These are phyloP conservation scores for Nematocida homosporus DNA, from an alignment of 371 early-diverging fungal species.

Conservation along the genomic window DNA sequence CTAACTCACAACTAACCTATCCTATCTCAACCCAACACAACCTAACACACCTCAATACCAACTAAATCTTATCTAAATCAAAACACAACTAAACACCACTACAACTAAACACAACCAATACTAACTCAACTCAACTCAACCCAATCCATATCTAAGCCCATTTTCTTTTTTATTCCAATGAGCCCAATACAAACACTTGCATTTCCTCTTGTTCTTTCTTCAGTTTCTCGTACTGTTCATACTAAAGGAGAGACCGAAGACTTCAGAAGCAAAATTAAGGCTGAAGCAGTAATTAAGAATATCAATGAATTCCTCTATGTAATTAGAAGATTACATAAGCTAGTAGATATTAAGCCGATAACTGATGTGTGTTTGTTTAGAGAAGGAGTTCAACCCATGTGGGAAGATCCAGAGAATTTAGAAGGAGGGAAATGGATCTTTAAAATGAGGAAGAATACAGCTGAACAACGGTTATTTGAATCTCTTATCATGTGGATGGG, in stretches of 20 bases:
- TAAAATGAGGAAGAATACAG: constrained; percentile 81
- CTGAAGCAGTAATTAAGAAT: constrained; percentile 32
- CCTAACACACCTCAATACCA: too few species aligned
- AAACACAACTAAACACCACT: too few species aligned
- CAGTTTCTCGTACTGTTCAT: neutral
- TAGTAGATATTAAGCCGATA: constrained; percentile 77
- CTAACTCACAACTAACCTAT: too few species aligned
- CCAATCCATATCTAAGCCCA: too few species aligned
- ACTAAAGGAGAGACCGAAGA: constrained; percentile 23
- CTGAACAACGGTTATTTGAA: constrained; percentile 74
- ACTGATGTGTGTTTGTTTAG: constrained; percentile 88
- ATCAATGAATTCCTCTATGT: constrained; percentile 40
- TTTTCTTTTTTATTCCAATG: constrained; percentile 23
- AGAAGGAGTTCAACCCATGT: constrained; percentile 84
- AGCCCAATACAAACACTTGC: neutral
- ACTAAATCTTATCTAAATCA: neutral
- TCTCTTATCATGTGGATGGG: constrained; percentile 58
- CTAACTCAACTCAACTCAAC: too few species aligned
- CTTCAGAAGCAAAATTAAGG: constrained; percentile 40
- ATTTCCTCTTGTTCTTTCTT: constrained; percentile 30
- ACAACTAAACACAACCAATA: too few species aligned
- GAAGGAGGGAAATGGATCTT: constrained; percentile 94
- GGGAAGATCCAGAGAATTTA: constrained; percentile 86
- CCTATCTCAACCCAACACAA: too few species aligned
- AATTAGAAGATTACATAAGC: constrained; percentile 59